Evolutionary conservation across 2,329 filamentous ascomycete genomes (phyloP).

Genomic region (Akanthomyces dipterigenus): DNA sequence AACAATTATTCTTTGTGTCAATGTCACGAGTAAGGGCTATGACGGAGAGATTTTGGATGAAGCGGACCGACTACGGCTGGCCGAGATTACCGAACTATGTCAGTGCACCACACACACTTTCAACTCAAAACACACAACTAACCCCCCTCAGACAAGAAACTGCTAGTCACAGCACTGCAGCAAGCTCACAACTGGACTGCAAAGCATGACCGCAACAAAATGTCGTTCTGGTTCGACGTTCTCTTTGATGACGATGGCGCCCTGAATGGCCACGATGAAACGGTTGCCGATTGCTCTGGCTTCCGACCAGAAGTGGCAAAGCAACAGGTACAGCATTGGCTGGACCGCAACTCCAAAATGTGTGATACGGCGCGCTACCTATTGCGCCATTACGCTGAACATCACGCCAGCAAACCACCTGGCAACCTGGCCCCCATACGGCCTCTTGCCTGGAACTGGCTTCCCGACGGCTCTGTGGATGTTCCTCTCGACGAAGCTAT

Average conservation of each 20-base stretch:
- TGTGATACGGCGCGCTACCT: constrained; percentile 49
- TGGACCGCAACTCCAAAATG: constrained; percentile 53
- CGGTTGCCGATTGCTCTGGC: constrained; percentile 43
- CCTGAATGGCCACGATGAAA: constrained; percentile 43
- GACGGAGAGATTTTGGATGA: constrained; percentile 58
- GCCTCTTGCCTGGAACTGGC: constrained; percentile 50
- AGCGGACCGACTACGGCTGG: constrained; percentile 47
- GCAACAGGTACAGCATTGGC: constrained; percentile 55
- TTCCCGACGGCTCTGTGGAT: constrained; percentile 32
- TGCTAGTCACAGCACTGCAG: constrained; percentile 58
- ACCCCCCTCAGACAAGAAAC: constrained; percentile 50
- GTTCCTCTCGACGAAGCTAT: constrained; percentile 28
- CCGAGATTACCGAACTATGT: constrained; percentile 60
- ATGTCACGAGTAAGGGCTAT: constrained; percentile 61
- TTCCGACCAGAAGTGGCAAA: constrained; percentile 53
- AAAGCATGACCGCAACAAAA: constrained; percentile 63
- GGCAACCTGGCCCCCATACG: constrained; percentile 44
- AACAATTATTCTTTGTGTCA: constrained; percentile 58
- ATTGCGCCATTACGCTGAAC: constrained; percentile 47
- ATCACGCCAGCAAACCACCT: constrained; percentile 41
- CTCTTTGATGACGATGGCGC: constrained; percentile 53
- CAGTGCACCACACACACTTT: constrained; percentile 22
- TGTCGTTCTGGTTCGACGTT: constrained; percentile 62
- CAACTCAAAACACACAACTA: neutral
- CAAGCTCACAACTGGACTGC: constrained; percentile 65